Evolutionary conservation across 2,329 filamentous ascomycete species (phyloP), one percentile per base, ranked within the genome.

Genomic region (Penicillium aurantiogriseum): DNA sequence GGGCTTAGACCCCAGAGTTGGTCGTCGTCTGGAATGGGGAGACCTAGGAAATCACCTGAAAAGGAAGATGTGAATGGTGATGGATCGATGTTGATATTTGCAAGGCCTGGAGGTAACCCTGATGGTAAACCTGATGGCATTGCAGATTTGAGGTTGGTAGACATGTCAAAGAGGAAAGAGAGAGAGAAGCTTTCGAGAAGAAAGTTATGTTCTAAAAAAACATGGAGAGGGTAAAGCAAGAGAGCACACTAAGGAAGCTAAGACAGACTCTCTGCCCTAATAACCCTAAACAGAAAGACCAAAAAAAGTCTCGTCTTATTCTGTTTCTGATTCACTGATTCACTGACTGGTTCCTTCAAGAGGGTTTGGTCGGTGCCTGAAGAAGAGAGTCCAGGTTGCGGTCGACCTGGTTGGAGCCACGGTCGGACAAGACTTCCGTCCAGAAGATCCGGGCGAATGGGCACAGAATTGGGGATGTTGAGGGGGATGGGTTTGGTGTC

Each of bases 1-100:
- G 69, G 64, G 50, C 68, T 67, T n/a, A 74, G 58, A 25, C 63
- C 65, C 71, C 71, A 73, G 35, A 70, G 63, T 19, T 67, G 63
- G 8, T 73, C 70, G 38, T 73, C 70, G 39, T 70, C 69, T 9
- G 64, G 64, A 10, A 71, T 63, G 15, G 69, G 58, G 9, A 73
- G 60, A 4, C 61, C 64, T 35, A 72, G 55, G 25, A 73, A 67
- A 25, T 73, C 69, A 17, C 65, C 65, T 1, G 68, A 46, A 38
- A 71, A 66, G 40, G 67, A 56, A 66, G 63, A 17, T 33, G 49
- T 31, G 64, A 43, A 44, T 23, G 54, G 27, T 21, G 54, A 46
- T 51, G 54, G 53, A 25, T 47, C 52, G n/a, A 51, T 56, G 23
- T 50, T 50, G 35, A 51, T n/a, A 29, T 25, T 33, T 39, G 36